Evolutionary conservation across 805 yeast genomes (phyloP).

Genomic region (Wickerhamiella cacticola): DNA sequence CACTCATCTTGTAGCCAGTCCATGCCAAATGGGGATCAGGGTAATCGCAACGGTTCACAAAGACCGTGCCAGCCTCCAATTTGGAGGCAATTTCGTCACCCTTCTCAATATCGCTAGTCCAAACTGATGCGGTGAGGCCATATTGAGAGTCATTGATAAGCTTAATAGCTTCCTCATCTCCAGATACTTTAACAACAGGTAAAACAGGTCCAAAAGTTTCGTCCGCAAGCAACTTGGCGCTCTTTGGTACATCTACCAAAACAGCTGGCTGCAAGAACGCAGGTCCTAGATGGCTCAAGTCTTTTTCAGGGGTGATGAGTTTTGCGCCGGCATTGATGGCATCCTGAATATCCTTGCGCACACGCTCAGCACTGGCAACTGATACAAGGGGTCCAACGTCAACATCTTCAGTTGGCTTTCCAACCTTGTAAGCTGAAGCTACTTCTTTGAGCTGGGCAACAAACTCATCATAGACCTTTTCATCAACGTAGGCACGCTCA

Average conservation of each 20-base stretch:
- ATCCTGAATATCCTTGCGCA: constrained; percentile 35
- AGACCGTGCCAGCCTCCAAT: constrained; percentile 52
- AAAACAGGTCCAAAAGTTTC: constrained; percentile 88
- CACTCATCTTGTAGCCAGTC: constrained; percentile 63
- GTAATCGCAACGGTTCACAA: constrained; percentile 53
- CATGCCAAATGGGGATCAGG: constrained; percentile 56
- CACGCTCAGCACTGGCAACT: constrained; percentile 37
- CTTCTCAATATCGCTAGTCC: constrained; percentile 55
- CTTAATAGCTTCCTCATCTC: constrained; percentile 60
- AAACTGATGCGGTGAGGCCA: constrained; percentile 83
- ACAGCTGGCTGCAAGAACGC: constrained; percentile 65
- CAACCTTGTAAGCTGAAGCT: constrained; percentile 47
- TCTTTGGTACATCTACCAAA: constrained; percentile 59
- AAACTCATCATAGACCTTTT: constrained; percentile 41
- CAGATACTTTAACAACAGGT: constrained; percentile 57
- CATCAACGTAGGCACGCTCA: constrained; percentile 75
- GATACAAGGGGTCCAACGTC: constrained; percentile 59
- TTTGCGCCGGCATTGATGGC: constrained; percentile 47
- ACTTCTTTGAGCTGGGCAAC: constrained; percentile 43
- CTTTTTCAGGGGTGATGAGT: constrained; percentile 41
- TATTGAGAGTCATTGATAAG: constrained; percentile 66
- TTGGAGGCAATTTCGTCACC: constrained; percentile 53
- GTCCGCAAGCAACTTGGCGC: constrained; percentile 56
- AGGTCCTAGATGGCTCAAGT: constrained; percentile 74
- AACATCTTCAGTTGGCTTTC: constrained; percentile 64